Evolutionary conservation across 169 alveolate genomes (phyloP).

Genomic region (Hepatocystis sp.): DNA sequence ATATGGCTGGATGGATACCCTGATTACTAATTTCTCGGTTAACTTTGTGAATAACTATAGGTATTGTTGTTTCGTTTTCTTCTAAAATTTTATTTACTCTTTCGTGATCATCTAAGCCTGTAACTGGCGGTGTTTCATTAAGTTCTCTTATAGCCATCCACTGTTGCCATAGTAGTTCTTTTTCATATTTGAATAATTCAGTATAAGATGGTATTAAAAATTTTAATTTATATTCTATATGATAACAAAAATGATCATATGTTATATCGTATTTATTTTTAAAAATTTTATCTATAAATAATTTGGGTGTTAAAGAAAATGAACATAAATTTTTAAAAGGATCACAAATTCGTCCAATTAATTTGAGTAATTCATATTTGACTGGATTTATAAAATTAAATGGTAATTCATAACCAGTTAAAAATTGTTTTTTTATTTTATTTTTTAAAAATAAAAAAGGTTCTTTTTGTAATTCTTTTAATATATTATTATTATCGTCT

Average conservation of each 20-base stretch:
- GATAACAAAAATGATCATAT: conserved; percentile 81
- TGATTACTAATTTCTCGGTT: conserved; percentile 83
- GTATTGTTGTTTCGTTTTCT: conserved; percentile 80
- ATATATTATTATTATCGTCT: too few relatives aligned
- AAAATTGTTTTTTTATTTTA: conserved; percentile 72
- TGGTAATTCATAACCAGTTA: conserved; percentile 83
- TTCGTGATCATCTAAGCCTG: conserved; percentile 15
- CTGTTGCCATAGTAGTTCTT: conserved; percentile 72
- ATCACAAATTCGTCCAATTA: conserved; percentile 85
- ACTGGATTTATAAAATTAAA: conserved; percentile 78
- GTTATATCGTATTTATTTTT: conserved; percentile 71
- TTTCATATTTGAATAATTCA: conserved; percentile 78
- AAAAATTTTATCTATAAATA: conserved; percentile 79
- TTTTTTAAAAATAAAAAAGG: conserved; percentile 65
- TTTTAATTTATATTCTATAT: conserved; percentile 79
- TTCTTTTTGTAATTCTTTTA: conserved; percentile 15
- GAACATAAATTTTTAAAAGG: conserved; percentile 81
- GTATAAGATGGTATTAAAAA: conserved; percentile 86
- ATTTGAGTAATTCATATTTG: conserved; percentile 81
- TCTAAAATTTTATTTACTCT: conserved; percentile 51
- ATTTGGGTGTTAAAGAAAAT: conserved; percentile 81
- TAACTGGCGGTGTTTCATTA: conserved; percentile 50
- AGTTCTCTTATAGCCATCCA: conserved; percentile 24
- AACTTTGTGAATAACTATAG: conserved; percentile 77
- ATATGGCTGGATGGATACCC: conserved; percentile 87